Conservation (phyloP, 2,329 filamentous ascomycete genomes). For the Trichoderma arundinaceum region DNA sequence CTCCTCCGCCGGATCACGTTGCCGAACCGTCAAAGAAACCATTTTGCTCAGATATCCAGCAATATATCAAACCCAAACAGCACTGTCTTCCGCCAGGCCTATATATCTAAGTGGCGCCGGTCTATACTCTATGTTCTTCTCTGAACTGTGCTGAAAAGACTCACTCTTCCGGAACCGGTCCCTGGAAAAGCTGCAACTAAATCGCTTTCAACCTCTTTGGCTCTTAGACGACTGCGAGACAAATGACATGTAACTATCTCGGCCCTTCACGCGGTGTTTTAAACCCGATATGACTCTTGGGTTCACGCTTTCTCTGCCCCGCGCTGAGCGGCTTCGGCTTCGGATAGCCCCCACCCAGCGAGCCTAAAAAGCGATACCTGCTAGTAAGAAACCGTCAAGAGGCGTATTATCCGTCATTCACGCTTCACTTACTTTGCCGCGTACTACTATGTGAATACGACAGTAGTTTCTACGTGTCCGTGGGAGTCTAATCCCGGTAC, state of each 20-base stretch:
- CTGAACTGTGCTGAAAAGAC: not conserved
- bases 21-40: slow-evolving; percentile 11
- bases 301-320: too few species aligned
- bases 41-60: not conserved
- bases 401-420: not conserved
- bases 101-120: not conserved
- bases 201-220: not conserved
- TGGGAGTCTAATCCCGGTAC: not conserved
- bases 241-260: too few species aligned
- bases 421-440: not conserved
- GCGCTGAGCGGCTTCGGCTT: too few species aligned
- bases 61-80: not conserved
- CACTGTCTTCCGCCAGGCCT: not conserved
- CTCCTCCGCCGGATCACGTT: not conserved
- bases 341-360: too few species aligned
- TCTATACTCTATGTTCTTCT: not conserved
- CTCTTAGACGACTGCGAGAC: too few species aligned
- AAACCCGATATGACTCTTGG: too few species aligned
- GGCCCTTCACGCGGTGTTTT: too few species aligned
- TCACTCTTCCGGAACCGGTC: slow-evolving; percentile 16
- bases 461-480: too few species aligned
- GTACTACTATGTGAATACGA: not conserved
- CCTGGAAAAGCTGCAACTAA: not conserved
- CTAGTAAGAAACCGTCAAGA: too few species aligned
- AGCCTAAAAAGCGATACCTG: too few species aligned